A percentile compares a stretch with the other conserved stretches of the same genome.
phyloP scores from a whole-genome alignment of 2,329 filamentous ascomycete genomes.

The Cladosporium sp. region DNA sequence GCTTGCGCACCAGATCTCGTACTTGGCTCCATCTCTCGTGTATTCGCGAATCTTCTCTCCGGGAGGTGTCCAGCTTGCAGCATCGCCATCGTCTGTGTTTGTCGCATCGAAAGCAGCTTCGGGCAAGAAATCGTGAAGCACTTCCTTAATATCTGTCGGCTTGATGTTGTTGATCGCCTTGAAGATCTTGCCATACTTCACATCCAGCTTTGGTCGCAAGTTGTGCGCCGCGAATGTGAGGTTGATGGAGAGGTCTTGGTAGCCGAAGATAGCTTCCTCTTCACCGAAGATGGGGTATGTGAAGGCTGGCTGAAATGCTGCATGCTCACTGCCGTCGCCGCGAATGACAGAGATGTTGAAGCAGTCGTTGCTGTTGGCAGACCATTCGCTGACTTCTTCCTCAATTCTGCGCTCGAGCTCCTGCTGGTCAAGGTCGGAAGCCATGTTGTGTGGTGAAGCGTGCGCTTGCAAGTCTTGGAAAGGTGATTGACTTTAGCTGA shows the following conservation, averaged over 20 bases:
- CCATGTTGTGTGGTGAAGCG: conserved; percentile 6
- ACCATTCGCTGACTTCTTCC: conserved; percentile 47
- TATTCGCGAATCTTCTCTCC: conserved; percentile 71
- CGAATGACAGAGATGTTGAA: conserved; percentile 62
- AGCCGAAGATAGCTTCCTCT: conserved; percentile 89
- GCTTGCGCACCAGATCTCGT: conserved; percentile 82
- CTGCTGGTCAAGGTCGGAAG: conserved; percentile 27
- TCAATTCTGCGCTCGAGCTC: conserved; percentile 32
- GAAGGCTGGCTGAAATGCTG: conserved; percentile 74
- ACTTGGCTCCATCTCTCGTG: conserved; percentile 62
- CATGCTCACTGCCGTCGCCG: conserved; percentile 47
- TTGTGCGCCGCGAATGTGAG: conserved; percentile 72
- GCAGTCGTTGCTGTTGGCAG: conserved; percentile 62
- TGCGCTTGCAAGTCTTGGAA: neutral
- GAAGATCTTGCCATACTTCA: conserved; percentile 73
- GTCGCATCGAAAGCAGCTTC: conserved; percentile 53
- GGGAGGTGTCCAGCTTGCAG: conserved; percentile 69
- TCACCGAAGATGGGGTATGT: conserved; percentile 93
- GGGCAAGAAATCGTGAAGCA: conserved; percentile 68
- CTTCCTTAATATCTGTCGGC: conserved; percentile 67
- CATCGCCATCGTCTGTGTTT: conserved; percentile 35
- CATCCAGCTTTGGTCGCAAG: conserved; percentile 73
- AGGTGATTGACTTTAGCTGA: rapidly evolving
- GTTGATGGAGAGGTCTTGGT: conserved; percentile 76
- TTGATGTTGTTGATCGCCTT: conserved; percentile 66